A percentile compares a stretch with the other conserved stretches of the same genome.
These are phyloP conservation scores for Dipteronia dyeriana DNA, from an alignment of 345 rosid genomes.

Conservation along the genomic window DNA sequence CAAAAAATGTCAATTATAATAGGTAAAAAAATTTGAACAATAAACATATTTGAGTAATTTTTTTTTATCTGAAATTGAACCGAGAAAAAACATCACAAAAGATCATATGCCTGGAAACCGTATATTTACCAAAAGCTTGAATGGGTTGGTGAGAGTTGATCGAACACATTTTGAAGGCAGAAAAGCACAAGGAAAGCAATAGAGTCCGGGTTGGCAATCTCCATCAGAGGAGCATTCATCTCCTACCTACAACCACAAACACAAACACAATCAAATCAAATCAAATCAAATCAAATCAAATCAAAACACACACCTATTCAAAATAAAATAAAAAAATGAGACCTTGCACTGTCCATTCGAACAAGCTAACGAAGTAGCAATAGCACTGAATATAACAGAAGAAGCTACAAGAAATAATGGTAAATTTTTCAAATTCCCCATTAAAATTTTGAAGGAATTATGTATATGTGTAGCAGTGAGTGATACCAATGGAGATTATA, in stretches of 20 bases:
- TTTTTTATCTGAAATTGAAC: no score
- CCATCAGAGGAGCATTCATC: conserved; percentile 35
- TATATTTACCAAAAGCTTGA: conserved; percentile 35
- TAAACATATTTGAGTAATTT: neutral
- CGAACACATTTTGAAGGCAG: conserved; percentile 43
- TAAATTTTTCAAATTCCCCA: neutral
- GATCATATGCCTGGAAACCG: no score
- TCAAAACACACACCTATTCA: neutral
- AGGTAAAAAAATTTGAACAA: neutral
- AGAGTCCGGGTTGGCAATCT: conserved; percentile 39
- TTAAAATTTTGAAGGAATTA: neutral
- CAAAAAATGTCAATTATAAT: neutral
- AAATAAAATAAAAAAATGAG: neutral
- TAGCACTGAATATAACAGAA: neutral
- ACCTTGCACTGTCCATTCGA: conserved; percentile 29
- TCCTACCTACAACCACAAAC: conserved; percentile 11
- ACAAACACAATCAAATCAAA: neutral
- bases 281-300: neutral
- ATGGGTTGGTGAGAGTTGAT: conserved; percentile 39
- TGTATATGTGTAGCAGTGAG: no score
- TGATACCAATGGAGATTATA: no score
- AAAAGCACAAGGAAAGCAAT: conserved; percentile 36
- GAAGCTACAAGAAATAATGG: neutral
- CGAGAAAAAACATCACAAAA: no score
- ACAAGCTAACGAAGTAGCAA: conserved; percentile 13